phyloP scores from a whole-genome alignment of 129 eudicot species.

The Smallanthus sonchifolius region DNA sequence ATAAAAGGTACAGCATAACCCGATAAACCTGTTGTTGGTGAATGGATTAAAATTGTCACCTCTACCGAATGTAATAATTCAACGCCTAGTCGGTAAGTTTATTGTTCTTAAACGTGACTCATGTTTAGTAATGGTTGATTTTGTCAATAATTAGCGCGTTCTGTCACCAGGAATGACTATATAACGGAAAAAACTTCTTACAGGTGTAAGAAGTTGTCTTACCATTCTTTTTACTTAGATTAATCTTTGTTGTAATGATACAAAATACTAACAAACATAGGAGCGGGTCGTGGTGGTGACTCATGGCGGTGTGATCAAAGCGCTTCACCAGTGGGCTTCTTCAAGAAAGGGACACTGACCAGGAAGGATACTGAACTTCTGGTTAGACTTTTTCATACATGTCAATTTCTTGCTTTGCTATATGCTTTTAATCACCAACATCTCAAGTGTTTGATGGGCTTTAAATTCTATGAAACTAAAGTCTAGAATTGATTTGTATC shows the following conservation, averaged over 20 bases:
- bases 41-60: not conserved
- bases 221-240: not conserved
- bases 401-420: constrained; percentile 20
- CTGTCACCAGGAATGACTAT: not conserved
- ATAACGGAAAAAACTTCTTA: not conserved
- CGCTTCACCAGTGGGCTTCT: constrained; percentile 59
- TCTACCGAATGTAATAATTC: not conserved
- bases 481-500: constrained; percentile 25
- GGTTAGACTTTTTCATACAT: constrained; percentile 43
- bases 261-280: constrained; percentile 33
- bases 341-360: constrained; percentile 16
- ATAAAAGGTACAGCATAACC: not conserved
- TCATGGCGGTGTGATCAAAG: constrained; percentile 77
- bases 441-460: constrained; percentile 6
- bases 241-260: not conserved
- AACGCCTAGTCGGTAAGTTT: not conserved
- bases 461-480: constrained; percentile 16
- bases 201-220: constrained; percentile 23
- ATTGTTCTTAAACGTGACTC: not conserved
- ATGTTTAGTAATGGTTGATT: not conserved
- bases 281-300: constrained; percentile 43
- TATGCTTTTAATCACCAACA: constrained; percentile 15
- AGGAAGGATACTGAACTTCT: constrained; percentile 47
- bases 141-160: not conserved
- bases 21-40: too few relatives aligned